Percentiles rank a stretch among this genome's conserved stretches.
These are phyloP conservation scores for Aspergillus costaricaensis DNA, from an alignment of 2,329 filamentous ascomycete genomes.

Conservation along the genomic window DNA sequence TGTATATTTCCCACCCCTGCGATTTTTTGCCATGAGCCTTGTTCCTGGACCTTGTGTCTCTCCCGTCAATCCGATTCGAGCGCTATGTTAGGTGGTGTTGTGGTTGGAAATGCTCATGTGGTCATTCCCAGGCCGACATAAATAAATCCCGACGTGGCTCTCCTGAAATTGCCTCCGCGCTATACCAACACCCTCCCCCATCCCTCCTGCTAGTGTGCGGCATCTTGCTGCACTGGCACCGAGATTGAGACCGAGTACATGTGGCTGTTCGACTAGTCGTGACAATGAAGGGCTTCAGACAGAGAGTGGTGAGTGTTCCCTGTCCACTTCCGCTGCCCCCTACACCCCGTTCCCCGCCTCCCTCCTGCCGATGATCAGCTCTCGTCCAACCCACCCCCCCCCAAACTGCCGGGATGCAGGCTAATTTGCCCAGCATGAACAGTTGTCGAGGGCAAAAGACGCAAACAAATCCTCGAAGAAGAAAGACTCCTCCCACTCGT, in stretches of 20 bases:
- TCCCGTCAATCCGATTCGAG: constrained; percentile 3
- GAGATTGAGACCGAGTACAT: constrained; percentile 37
- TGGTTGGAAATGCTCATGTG: constrained; percentile 31
- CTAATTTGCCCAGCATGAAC: constrained; percentile 59
- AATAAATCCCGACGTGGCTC: constrained; percentile 31
- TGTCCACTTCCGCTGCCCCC: constrained; percentile 11
- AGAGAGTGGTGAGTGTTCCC: constrained; percentile 80
- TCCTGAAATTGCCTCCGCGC: constrained; percentile 26
- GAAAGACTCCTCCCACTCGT: constrained; percentile 64
- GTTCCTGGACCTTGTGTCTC: neutral
- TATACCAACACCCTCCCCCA: constrained; percentile 17
- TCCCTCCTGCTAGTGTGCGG: constrained; percentile 39
- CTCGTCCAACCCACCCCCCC: constrained; percentile 16
- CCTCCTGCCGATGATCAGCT: constrained; percentile 16
- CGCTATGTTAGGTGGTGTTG: constrained; percentile 16
- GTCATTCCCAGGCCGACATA: constrained; percentile 33
- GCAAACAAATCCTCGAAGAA: constrained; percentile 77
- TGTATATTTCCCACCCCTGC: neutral
- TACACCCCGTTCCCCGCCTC: constrained; percentile 25
- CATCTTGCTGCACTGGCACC: constrained; percentile 38
- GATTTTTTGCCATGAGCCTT: neutral
- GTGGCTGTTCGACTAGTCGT: constrained; percentile 38
- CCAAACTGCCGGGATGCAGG: neutral
- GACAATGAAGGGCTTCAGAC: constrained; percentile 95
- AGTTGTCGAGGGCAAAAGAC: constrained; percentile 91